A percentile compares a stretch with the other conserved stretches of the same genome.
Evolutionary conservation across 805 yeast genomes (phyloP).

Genomic region (Candida ipomoeae): DNA sequence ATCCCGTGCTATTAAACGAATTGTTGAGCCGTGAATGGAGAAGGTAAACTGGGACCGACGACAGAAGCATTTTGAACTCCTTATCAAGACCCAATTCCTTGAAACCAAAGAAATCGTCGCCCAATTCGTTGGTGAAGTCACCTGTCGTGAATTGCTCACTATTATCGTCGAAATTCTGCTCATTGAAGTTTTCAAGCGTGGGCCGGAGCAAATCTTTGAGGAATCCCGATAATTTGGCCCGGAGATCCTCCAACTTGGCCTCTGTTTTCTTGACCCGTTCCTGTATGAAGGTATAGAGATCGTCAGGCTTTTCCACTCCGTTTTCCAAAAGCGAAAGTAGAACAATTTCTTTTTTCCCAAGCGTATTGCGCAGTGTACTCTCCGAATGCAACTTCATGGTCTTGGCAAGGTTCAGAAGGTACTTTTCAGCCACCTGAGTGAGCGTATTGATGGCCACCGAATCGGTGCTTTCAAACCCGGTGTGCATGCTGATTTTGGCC

Average conservation of each 20-base stretch:
- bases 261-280: constrained; percentile 70
- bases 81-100: constrained; percentile 89
- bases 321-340: constrained; percentile 70
- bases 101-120: constrained; percentile 98
- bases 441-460: constrained; percentile 72
- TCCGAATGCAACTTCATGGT: constrained; percentile 71
- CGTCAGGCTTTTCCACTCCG: constrained; percentile 79
- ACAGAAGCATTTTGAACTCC: constrained; percentile 79
- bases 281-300: constrained; percentile 65
- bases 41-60: constrained; percentile 85
- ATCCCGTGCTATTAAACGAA: constrained; percentile 43
- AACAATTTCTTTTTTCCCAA: constrained; percentile 44
- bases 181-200: constrained; percentile 65
- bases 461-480: constrained; percentile 85
- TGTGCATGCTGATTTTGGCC: constrained; percentile 80
- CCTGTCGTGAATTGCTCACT: constrained; percentile 94
- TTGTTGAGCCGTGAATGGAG: constrained; percentile 71
- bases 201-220: constrained; percentile 83
- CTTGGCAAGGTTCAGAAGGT: constrained; percentile 67
- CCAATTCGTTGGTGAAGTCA: constrained; percentile 87
- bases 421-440: constrained; percentile 79
- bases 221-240: constrained; percentile 61
- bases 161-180: constrained; percentile 77
- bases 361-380: constrained; percentile 46
- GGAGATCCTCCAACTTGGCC: constrained; percentile 63